Conservation (phyloP, 2,329 filamentous ascomycete species). For the Blumeriella jaapii region DNA sequence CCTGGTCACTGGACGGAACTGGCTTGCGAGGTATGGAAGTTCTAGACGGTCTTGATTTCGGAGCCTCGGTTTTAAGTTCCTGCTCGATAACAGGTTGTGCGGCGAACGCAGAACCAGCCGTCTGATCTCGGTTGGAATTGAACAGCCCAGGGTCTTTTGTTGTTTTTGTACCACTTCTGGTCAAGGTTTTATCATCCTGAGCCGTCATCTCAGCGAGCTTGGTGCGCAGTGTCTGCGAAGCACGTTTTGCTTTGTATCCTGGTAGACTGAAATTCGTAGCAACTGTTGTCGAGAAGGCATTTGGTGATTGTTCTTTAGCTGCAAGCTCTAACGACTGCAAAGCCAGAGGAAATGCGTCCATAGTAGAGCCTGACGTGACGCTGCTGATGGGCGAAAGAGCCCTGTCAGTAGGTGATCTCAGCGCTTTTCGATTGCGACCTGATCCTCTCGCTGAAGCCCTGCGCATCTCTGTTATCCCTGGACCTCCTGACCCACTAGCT, state of each 20-base stretch:
- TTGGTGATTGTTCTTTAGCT: slow-evolving; percentile 6
- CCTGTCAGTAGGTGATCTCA: slow-evolving; percentile 3
- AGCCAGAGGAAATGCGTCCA: slow-evolving; percentile 19
- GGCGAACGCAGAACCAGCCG: too few relatives aligned
- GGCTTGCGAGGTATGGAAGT: slow-evolving; percentile 3
- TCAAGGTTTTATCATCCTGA: background rate
- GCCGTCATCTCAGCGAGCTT: slow-evolving; percentile 1
- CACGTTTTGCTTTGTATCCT: slow-evolving; percentile 15
- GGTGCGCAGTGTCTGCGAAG: slow-evolving; percentile 1
- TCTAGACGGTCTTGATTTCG: background rate
- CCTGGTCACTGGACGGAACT: background rate
- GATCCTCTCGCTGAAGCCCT: background rate
- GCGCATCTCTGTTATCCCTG: background rate
- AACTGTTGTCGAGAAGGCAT: slow-evolving; percentile 15
- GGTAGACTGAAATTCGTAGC: slow-evolving; percentile 24
- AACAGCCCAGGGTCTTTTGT: too few relatives aligned
- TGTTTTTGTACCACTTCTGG: too few relatives aligned
- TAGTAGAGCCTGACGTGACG: slow-evolving; percentile 12
- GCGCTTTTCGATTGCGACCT: background rate
- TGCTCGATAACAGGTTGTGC: too few relatives aligned
- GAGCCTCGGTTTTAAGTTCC: too few relatives aligned
- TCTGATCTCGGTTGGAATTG: too few relatives aligned
- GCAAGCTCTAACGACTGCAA: slow-evolving; percentile 12
- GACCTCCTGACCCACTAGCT: background rate
- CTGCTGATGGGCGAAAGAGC: slow-evolving; percentile 10